Evolutionary conservation across 768 basidiomycete species (phyloP).

Genomic region (Pisolithus albus): DNA sequence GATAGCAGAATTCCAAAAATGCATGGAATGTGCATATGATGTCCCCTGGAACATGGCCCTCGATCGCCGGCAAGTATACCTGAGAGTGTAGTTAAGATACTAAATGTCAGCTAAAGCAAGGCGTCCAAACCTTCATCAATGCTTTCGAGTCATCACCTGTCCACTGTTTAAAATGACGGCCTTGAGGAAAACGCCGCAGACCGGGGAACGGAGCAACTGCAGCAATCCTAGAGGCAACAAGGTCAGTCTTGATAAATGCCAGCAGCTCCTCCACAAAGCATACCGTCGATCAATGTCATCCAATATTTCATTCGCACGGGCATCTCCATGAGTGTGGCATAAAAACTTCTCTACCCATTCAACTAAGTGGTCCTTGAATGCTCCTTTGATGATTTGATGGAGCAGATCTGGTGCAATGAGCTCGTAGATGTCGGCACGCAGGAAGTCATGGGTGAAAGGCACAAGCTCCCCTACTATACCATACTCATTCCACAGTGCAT

Average conservation of each 20-base stretch:
- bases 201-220: constrained; percentile 22
- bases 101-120: background rate
- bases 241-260: background rate
- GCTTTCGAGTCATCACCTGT: constrained; percentile 35
- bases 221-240: constrained; percentile 18
- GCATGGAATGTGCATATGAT: constrained; percentile 12
- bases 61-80: constrained; percentile 26
- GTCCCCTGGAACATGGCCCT: constrained; percentile 15
- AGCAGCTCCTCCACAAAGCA: background rate
- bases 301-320: constrained; percentile 11
- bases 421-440: constrained; percentile 27
- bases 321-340: background rate
- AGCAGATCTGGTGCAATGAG: constrained; percentile 24
- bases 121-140: constrained; percentile 31
- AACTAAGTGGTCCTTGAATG: no score
- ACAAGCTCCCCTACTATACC: no score
- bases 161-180: constrained; percentile 32
- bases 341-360: constrained; percentile 29
- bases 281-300: constrained; percentile 28
- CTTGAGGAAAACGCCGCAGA: constrained; percentile 25
- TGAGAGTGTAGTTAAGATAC: background rate
- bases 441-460: constrained; percentile 28
- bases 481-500: no score
- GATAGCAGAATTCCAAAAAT: constrained; percentile 30
- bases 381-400: constrained; percentile 28